Percentiles rank a stretch among this genome's conserved stretches.
Conservation (phyloP, 306 rosid genomes). For the Cicer pinnatifidum region DNA sequence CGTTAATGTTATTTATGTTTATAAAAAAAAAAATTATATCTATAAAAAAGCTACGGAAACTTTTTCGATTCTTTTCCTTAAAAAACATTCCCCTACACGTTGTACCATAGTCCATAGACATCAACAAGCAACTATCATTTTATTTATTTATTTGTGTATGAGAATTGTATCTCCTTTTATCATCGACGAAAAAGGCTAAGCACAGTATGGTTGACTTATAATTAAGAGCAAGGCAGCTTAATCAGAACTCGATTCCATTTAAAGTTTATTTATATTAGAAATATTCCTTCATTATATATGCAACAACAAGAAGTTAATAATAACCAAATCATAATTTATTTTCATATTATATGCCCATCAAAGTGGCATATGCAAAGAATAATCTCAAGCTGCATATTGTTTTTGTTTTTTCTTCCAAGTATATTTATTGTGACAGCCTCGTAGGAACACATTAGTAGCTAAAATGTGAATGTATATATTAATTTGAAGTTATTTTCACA, state of each 20-base stretch:
- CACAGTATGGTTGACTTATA: neutral
- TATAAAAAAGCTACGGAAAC: too few species aligned
- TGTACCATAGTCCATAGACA: too few species aligned
- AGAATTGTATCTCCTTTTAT: neutral
- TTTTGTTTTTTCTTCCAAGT: constrained; percentile 1
- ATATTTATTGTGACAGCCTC: constrained; percentile 52
- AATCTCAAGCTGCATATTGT: constrained; percentile 28
- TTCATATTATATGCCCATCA: neutral
- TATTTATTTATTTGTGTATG: too few species aligned
- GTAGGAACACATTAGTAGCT: constrained; percentile 50
- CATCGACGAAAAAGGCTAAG: neutral
- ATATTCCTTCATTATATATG: constrained; percentile 9
- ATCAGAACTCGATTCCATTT: neutral
- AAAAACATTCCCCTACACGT: too few species aligned
- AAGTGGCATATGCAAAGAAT: constrained; percentile 33
- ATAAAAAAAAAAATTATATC: too few species aligned
- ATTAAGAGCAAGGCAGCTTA: neutral
- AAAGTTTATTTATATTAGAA: neutral
- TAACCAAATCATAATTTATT: neutral
- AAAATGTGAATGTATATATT: neutral
- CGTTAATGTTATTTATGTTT: too few species aligned
- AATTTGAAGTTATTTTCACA: too few species aligned
- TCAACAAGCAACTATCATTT: neutral
- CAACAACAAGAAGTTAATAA: neutral
- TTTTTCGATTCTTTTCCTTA: too few species aligned